Evolutionary conservation across 495 filamentous ascomycete genomes (phyloP).

Genomic region (Jackrogersella minutella): DNA sequence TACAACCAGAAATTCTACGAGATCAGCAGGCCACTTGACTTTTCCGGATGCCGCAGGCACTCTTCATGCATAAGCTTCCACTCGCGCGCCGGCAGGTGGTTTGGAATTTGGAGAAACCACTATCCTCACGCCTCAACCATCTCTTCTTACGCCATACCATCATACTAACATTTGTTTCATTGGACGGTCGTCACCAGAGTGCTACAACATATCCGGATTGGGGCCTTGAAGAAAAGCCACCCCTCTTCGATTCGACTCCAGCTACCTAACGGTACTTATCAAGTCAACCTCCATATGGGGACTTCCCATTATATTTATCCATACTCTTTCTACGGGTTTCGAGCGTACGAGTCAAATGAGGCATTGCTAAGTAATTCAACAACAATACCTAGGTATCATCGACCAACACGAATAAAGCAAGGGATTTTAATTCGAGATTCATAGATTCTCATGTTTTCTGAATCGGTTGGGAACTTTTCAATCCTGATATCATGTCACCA

Average conservation of each 20-base stretch:
- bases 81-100: constrained; percentile 21
- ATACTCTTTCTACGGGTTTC: constrained; percentile 33
- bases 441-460: too few species aligned
- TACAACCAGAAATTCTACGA: constrained; percentile 21
- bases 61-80: constrained; percentile 29
- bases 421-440: constrained; percentile 5
- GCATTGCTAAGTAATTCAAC: constrained; percentile 22
- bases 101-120: constrained; percentile 30
- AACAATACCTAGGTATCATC: neutral
- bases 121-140: constrained; percentile 23
- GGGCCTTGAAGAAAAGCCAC: constrained; percentile 12
- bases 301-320: constrained; percentile 19
- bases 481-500: neutral
- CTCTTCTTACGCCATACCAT: constrained; percentile 8
- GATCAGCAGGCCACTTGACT: constrained; percentile 37
- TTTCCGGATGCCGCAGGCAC: constrained; percentile 33
- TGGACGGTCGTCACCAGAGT: constrained; percentile 12
- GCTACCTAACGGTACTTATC: constrained; percentile 16
- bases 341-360: constrained; percentile 17
- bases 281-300: constrained; percentile 19
- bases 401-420: constrained; percentile 25
- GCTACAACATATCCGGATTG: constrained; percentile 25
- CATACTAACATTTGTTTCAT: constrained; percentile 15
- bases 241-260: constrained; percentile 5
- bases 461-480: neutral